phyloP scores from a whole-genome alignment of 352 stramenopile genomes.

The Pythium vanterpoolii region DNA sequence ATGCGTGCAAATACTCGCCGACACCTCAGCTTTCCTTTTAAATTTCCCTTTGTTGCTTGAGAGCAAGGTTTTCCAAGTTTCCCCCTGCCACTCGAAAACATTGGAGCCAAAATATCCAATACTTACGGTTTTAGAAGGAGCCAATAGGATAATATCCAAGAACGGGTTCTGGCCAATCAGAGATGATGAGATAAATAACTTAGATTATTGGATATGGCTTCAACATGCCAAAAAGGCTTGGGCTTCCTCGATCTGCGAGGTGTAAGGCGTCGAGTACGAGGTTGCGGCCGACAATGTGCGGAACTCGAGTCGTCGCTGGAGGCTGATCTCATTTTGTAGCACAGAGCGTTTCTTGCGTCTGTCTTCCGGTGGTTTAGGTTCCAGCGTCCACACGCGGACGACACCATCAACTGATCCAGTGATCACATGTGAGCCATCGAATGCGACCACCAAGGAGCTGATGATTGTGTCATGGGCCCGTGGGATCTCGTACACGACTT shows the following conservation, averaged over 20 bases:
- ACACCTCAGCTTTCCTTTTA: not conserved
- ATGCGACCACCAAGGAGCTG: slow-evolving; percentile 53
- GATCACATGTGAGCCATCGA: slow-evolving; percentile 50
- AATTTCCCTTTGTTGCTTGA: not conserved
- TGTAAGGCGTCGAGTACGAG: slow-evolving; percentile 11
- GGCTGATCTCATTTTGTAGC: slow-evolving; percentile 4
- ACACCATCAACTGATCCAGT: slow-evolving; percentile 58
- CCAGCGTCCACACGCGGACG: slow-evolving; percentile 56
- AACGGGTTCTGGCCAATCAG: slow-evolving; percentile 4
- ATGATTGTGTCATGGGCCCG: slow-evolving; percentile 63
- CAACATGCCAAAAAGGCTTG: slow-evolving; percentile 14
- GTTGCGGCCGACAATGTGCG: not conserved
- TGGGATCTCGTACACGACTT: slow-evolving; percentile 70
- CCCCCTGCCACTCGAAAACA: slow-evolving; percentile 12
- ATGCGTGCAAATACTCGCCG: slow-evolving; percentile 1
- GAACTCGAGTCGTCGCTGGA: slow-evolving; percentile 8
- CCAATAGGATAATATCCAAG: slow-evolving; percentile 5
- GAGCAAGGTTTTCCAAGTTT: not conserved
- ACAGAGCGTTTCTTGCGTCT: slow-evolving; percentile 6
- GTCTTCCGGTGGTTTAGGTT: not conserved
- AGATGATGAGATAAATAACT: slow-evolving; percentile 5
- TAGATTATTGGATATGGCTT: slow-evolving; percentile 2
- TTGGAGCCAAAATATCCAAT: not conserved
- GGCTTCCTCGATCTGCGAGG: slow-evolving; percentile 16
- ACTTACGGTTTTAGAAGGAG: slow-evolving; percentile 5